Base-by-base conservation (phyloP, 2,329 filamentous ascomycete genomes). In the Sclerotinia subarctica region DNA sequence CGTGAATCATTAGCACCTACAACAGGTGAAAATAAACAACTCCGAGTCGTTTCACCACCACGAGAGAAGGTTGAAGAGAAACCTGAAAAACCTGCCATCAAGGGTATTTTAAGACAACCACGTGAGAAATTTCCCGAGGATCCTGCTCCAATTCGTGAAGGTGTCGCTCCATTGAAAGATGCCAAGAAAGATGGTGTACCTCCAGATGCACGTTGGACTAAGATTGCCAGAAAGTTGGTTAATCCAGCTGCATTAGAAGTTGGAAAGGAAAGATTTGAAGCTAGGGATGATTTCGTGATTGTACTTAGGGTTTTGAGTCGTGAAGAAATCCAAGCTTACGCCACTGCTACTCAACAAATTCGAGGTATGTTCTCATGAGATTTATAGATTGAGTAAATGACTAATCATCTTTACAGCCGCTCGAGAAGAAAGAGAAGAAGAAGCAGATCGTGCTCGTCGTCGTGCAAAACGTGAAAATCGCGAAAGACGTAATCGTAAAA, bases 131-230 rank as follows among this genome's bases (percentile, higher is more conserved):
- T 97, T 75, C 94, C 94, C 0, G 94, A 97, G 76, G 90, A 97
- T 70, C 86, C 88, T 0, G 90, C 93, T 72, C 90, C 92, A 0
- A 84, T 96, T 47, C 87, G 94, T 26, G 94, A 97, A 78, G 94
- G 94, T 21, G 94, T 97, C 8, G 93, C 94, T 2, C 94, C 94
- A n/a, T 86, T 96, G 76, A 97, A 96, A 80, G 93, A 96, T 76
- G 89, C 92, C 60, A 88, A 90, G 78, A 88, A 88, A 76, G 88
- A 89, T 70, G 90, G 92, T 51, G 91, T 93, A 44, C 91, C 91
- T 0, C 80, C 88, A 0, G 91, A 90, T 68, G 94, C 94, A 46
- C 87, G 93, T 66, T 97, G 94, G 94, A 97, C 94, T 58, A 96
- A 95, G 81, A 94, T 98, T 76, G 92, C 90, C 77, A 88, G 94